Evolutionary conservation across 2,329 filamentous ascomycete genomes (phyloP).

Genomic region (Coniella lustricola): DNA sequence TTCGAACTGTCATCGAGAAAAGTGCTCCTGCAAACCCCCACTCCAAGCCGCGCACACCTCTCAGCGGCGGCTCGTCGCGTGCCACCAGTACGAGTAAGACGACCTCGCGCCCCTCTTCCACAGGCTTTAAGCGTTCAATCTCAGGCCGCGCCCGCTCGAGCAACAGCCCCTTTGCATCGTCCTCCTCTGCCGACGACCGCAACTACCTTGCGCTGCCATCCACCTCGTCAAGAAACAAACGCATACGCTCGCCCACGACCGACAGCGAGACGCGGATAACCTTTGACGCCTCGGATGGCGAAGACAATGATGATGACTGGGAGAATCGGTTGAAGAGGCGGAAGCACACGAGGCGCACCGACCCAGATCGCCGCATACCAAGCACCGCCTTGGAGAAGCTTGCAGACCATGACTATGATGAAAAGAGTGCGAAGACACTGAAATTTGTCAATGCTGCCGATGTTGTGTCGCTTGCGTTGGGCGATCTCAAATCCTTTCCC

Average conservation of each 20-base stretch:
- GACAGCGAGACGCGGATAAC: slow-evolving; percentile 33
- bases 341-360: slow-evolving; percentile 31
- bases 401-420: slow-evolving; percentile 4
- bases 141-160: slow-evolving; percentile 7
- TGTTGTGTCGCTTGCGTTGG: slow-evolving; percentile 44
- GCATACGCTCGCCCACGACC: slow-evolving; percentile 35
- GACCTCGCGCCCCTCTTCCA: slow-evolving; percentile 4
- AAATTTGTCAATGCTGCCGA: slow-evolving; percentile 53
- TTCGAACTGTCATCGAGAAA: slow-evolving; percentile 14
- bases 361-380: slow-evolving; percentile 40
- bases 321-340: slow-evolving; percentile 41
- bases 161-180: slow-evolving; percentile 14
- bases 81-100: slow-evolving; percentile 3
- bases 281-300: slow-evolving; percentile 44
- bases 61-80: slow-evolving; percentile 4
- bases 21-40: neutral
- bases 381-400: slow-evolving; percentile 27
- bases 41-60: slow-evolving; percentile 9
- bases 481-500: slow-evolving; percentile 41
- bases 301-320: slow-evolving; percentile 46
- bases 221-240: slow-evolving; percentile 2
- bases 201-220: slow-evolving; percentile 10
- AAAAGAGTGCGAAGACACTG: slow-evolving; percentile 36
- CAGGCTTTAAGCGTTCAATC: neutral
- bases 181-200: slow-evolving; percentile 11